Base-by-base conservation (phyloP, 1,284 basidiomycete genomes). In the Inonotus obliquus region DNA sequence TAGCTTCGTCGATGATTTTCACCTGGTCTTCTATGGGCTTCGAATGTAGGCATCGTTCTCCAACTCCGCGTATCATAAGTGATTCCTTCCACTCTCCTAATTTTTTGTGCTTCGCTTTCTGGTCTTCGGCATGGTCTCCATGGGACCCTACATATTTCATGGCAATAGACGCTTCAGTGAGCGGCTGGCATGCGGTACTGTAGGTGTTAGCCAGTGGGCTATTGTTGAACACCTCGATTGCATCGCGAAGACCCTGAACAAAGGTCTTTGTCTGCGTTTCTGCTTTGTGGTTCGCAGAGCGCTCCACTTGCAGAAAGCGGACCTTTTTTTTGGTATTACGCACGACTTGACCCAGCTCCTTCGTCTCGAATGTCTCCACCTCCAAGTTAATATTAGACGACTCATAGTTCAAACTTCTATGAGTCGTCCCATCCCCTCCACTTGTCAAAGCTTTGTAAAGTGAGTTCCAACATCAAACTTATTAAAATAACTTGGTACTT, bases 61-160 rank as follows among this genome's bases (percentile, higher is more conserved):
- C 65, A 19, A 49, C 45, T 39, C 2, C 62, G 56, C 44, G 61
- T 66, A 19, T 47, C 47, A 49, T 65, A 64, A 52, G 63, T 55
- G 35, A 68, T 67, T 38, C 66, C 45, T 66, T 66, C 66, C 66
- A 70, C 7, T 56, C 45, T 2, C 44, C 27, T 1, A 71, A 6
- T 0, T 66, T 19, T 9, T 65, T 48, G 7, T 57, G 52, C 9
- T 48, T 56, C 27, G 64, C 65, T 61, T 61, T 61, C 38, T 61
- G 55, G 32, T 61, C 54, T 45, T 61, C 44, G 13, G 59, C 44
- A 49, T 61, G 59, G 55, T 61, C 54, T 13, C 27, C 39, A 27
- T 61, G 52, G 13, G 41, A 47, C n/a, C 53, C 55, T 29, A 21
- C 38, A n/a, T 39, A 47, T 49, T 56, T 55, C 23, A 37, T 52